These are phyloP conservation scores for Penicillium frequentans DNA, from an alignment of 2,329 filamentous ascomycete genomes.

Conservation along the genomic window DNA sequence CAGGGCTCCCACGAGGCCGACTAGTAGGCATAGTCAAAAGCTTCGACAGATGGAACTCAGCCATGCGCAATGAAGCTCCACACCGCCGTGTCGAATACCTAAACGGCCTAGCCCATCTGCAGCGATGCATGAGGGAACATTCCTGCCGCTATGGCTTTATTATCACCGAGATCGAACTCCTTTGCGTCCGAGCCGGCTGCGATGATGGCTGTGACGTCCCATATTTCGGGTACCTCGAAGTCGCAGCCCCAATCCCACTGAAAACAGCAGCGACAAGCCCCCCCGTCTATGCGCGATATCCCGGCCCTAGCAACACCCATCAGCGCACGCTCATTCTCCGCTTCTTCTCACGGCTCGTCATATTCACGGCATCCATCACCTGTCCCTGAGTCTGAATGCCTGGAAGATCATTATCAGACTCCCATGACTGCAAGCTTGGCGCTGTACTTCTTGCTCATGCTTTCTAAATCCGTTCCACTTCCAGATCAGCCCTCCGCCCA, in stretches of 20 bases:
- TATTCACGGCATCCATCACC: conserved; percentile 16
- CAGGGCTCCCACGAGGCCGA: conserved; percentile 57
- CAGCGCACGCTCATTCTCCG: conserved; percentile 28
- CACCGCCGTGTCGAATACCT: conserved; percentile 88
- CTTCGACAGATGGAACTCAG: conserved; percentile 93
- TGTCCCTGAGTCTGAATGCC: conserved; percentile 8
- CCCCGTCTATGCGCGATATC: conserved; percentile 12
- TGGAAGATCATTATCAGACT: conserved; percentile 19
- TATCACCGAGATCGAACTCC: conserved; percentile 91
- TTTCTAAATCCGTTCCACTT: conserved; percentile 61
- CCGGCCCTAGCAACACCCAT: conserved; percentile 32
- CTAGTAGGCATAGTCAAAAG: conserved; percentile 85
- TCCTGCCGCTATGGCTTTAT: conserved; percentile 94
- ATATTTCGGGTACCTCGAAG: conserved; percentile 85
- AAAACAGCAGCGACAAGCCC: conserved; percentile 38
- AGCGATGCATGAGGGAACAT: conserved; percentile 91
- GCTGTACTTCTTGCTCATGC: conserved; percentile 66
- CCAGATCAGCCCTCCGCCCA: conserved; percentile 57
- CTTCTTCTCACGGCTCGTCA: conserved; percentile 19
- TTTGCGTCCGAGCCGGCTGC: conserved; percentile 78
- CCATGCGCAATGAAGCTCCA: conserved; percentile 83
- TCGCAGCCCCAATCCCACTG: conserved; percentile 59
- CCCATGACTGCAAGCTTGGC: conserved; percentile 60
- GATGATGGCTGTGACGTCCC: conserved; percentile 62
- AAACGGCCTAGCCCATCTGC: conserved; percentile 78